Conservation (phyloP, 2,329 filamentous ascomycete species). For the Penicillium sp. region DNA sequence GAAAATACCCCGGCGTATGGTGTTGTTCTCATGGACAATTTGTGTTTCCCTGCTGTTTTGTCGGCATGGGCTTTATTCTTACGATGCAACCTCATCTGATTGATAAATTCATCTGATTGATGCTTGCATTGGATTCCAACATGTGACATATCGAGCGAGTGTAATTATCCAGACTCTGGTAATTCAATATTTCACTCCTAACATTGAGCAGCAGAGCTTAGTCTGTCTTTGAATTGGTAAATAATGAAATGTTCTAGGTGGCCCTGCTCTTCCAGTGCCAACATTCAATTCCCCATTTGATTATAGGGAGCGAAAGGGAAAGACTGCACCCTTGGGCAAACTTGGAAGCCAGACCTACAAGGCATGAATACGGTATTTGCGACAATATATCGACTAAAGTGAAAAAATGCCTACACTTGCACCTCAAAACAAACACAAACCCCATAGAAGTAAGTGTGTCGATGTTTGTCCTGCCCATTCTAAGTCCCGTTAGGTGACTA, state of each 20-base stretch:
- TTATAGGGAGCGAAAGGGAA: background rate
- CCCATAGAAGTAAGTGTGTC: background rate
- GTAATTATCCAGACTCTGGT: background rate
- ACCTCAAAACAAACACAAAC: background rate
- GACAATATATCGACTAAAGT: background rate
- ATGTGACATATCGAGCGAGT: background rate
- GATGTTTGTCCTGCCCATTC: background rate
- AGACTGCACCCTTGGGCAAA: background rate
- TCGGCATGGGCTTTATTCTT: background rate
- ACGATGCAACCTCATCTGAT: background rate
- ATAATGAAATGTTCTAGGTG: background rate
- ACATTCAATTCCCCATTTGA: background rate
- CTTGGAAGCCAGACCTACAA: background rate
- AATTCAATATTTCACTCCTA: background rate
- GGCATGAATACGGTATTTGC: background rate
- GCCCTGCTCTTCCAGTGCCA: background rate
- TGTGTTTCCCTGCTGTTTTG: background rate
- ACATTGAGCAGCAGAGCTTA: background rate
- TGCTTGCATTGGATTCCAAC: background rate
- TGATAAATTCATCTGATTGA: background rate
- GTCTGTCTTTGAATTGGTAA: background rate
- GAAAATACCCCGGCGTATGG: constrained; percentile 13
- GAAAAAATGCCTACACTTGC: background rate
- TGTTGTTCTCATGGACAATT: constrained; percentile 5
- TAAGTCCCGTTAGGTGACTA: background rate